Percentiles rank a stretch among this genome's conserved stretches.
Conservation (phyloP, 2,329 filamentous ascomycete genomes). For the Elsinoe perseae region DNA sequence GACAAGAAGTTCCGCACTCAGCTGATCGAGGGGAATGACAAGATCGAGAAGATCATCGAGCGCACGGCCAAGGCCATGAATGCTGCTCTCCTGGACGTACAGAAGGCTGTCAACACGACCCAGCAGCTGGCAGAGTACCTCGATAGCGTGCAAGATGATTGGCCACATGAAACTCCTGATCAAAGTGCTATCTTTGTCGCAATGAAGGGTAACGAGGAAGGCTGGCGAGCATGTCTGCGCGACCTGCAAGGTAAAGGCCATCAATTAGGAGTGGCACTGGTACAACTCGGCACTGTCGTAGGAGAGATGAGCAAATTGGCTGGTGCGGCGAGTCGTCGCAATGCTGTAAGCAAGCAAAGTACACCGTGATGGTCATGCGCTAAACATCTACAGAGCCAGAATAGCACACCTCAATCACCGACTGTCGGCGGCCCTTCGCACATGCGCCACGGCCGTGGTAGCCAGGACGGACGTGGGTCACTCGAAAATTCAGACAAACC, state of each 20-base stretch:
- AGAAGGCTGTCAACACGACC: constrained; percentile 68
- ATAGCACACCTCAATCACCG: constrained; percentile 7
- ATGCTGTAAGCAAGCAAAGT: constrained; percentile 49
- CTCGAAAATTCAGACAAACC: constrained; percentile 21
- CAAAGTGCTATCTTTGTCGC: constrained; percentile 70
- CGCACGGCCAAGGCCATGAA: constrained; percentile 68
- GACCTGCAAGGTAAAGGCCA: constrained; percentile 67
- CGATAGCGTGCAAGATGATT: constrained; percentile 53
- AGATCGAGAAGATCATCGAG: constrained; percentile 82
- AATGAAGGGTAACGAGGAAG: constrained; percentile 88
- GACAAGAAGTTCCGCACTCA: constrained; percentile 74
- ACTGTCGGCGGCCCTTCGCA: background rate
- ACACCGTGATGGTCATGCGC: constrained; percentile 9
- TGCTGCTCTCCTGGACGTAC: constrained; percentile 69
- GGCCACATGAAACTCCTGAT: constrained; percentile 51
- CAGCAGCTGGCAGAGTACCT: constrained; percentile 72
- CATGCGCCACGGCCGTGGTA: background rate
- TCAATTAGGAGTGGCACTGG: constrained; percentile 60
- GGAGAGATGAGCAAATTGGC: constrained; percentile 81
- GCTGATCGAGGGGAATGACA: constrained; percentile 79
- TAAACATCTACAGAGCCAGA: background rate
- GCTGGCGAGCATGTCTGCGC: constrained; percentile 75
- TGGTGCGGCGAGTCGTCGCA: constrained; percentile 71
- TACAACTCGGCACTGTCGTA: constrained; percentile 67
- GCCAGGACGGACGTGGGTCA: background rate